These are phyloP conservation scores for Rhizophlyctis rosea DNA, from an alignment of 192 early-diverging fungal species.

Conservation along the genomic window DNA sequence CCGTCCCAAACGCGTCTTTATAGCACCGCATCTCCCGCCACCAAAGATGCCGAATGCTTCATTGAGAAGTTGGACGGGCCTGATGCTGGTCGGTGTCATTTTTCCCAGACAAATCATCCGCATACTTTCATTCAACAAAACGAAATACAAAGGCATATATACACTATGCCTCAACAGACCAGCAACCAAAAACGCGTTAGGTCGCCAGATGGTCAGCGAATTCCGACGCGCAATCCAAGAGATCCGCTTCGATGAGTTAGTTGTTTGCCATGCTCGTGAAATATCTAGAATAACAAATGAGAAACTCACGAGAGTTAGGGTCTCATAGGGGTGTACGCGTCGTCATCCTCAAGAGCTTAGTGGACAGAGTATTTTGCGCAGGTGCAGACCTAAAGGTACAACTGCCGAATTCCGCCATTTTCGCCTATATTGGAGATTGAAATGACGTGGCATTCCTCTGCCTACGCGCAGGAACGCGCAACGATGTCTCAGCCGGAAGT, in stretches of 20 bases:
- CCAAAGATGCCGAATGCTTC: background rate
- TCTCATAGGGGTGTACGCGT: constrained; percentile 62
- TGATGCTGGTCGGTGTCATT: background rate
- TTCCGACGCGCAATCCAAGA: constrained; percentile 64
- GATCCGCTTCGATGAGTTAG: constrained; percentile 57
- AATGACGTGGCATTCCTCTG: background rate
- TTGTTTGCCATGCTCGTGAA: background rate
- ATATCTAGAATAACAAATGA: background rate
- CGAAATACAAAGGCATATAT: constrained; percentile 59
- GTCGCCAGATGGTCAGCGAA: constrained; percentile 66
- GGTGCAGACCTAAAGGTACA: constrained; percentile 91
- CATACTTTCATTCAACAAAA: background rate
- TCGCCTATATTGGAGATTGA: background rate
- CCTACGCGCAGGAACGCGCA: constrained; percentile 62
- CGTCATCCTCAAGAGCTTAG: constrained; percentile 74
- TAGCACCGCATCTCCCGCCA: too few relatives aligned
- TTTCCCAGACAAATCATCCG: background rate
- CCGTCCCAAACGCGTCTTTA: too few relatives aligned
- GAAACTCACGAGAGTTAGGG: background rate
- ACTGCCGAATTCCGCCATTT: background rate
- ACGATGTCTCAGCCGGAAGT: constrained; percentile 77
- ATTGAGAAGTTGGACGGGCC: background rate
- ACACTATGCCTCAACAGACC: constrained; percentile 83
- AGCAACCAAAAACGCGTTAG: constrained; percentile 85
- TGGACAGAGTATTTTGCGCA: constrained; percentile 85